Evolutionary conservation across 2,329 filamentous ascomycete species (phyloP).

Genomic region (Juglanconis sp.): DNA sequence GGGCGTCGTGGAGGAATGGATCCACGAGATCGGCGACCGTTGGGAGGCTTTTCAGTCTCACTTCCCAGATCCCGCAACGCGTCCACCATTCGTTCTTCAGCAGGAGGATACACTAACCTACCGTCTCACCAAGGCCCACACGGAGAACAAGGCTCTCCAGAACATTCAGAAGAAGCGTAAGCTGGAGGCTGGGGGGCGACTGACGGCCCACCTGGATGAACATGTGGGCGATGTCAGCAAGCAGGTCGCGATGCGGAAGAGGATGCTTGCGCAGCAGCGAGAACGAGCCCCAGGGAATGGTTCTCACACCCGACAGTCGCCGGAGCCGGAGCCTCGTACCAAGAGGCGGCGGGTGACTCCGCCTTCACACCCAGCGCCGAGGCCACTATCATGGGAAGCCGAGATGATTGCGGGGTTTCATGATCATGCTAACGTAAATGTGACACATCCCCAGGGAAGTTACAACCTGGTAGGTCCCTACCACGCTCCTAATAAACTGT

Average conservation of each 20-base stretch:
- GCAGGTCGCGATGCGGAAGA: background rate
- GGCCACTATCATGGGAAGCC: background rate
- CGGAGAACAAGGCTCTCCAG: background rate
- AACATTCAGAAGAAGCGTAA: slow-evolving; percentile 1
- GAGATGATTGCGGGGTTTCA: background rate
- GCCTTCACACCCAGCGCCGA: background rate
- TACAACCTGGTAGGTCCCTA: background rate
- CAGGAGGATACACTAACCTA: background rate
- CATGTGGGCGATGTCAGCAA: slow-evolving; percentile 1
- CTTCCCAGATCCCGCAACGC: background rate
- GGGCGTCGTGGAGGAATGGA: slow-evolving; percentile 28
- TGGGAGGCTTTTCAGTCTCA: background rate
- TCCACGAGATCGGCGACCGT: background rate
- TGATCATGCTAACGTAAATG: background rate
- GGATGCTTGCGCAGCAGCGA: background rate
- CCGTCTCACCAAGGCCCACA: background rate
- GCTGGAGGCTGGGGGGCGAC: background rate
- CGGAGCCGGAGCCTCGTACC: background rate
- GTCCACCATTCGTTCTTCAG: background rate
- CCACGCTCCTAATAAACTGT: no score
- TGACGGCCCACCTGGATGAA: slow-evolving; percentile 4
- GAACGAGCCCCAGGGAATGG: background rate
- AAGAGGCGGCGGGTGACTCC: background rate
- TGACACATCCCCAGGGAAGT: background rate
- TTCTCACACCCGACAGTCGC: background rate